Base-by-base conservation (phyloP, 352 stramenopile species). In the Elongisporangium senticosum region DNA sequence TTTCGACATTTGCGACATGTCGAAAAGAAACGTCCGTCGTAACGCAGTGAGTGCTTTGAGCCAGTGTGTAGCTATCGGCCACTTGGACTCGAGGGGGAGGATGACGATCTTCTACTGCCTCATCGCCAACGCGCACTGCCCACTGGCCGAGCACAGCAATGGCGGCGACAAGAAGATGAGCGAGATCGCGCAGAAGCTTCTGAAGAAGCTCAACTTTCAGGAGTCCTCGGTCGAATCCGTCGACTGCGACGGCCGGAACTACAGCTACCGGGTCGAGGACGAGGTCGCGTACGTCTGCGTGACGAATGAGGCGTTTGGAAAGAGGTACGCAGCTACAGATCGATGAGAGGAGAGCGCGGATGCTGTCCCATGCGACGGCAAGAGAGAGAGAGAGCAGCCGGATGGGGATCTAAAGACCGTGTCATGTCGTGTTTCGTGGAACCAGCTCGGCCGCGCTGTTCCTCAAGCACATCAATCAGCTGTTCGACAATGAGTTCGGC, bases 51-150 rank as follows among this genome's bases (percentile, higher is more conserved):
- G 43, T 50, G 48, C n/a, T 21, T 51, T 51, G n/a, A 51, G 21
- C 51, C 8, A 37, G n/a, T 22, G n/a, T 37, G 23, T 43, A 37
- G 20, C 28, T 55, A 23, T 33, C n/a, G 5, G 26, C 22, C 20
- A 43, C 10, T 39, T 14, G 13, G 8, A 43, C 7, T 14, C 21
- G 51, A 55, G 22, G 51, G 51, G n/a, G 10, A 15, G 0, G n/a
- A 90, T 95, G 86, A 70, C 84, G 57, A 95, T 95, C 69, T 93
- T 82, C 67, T 95, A 94, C 76, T 95, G 84, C 63, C 74, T 95
- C 10, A 75, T 95, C 56, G 86, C 84, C 51, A 95, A 95, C 66
- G 72, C 69, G 55, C 63, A 90, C 77, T 93, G 82, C 49, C 70
- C 86, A 58, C 70, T 95, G 56, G 77, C 83, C 17, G 84, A 95